phyloP scores from a whole-genome alignment of 306 rosid genomes.

The Arachis stenosperma region DNA sequence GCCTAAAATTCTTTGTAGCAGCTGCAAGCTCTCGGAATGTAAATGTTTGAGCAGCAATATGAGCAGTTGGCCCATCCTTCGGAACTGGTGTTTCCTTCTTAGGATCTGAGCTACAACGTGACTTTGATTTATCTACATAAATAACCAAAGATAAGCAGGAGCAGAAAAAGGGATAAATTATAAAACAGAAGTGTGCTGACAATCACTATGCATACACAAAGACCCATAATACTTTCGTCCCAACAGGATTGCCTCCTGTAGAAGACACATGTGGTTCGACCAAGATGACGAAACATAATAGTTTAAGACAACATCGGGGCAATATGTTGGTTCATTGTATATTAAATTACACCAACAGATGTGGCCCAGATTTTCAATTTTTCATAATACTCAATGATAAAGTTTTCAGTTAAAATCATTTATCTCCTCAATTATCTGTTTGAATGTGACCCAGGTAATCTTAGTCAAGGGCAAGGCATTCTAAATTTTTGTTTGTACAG shows the following conservation, averaged over 20 bases:
- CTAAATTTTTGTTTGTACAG: constrained; percentile 16
- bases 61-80: constrained; percentile 85
- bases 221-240: too few species aligned
- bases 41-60: constrained; percentile 98
- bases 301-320: constrained; percentile 22
- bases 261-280: too few species aligned
- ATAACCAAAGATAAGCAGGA: constrained; percentile 25
- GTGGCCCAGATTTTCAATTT: background rate
- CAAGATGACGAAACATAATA: background rate
- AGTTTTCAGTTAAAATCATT: constrained; percentile 31
- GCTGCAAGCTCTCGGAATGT: constrained; percentile 96
- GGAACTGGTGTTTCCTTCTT: constrained; percentile 77
- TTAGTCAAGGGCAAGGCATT: constrained; percentile 22
- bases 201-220: background rate
- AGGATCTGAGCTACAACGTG: constrained; percentile 60
- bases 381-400: constrained; percentile 12
- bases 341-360: constrained; percentile 19
- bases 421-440: constrained; percentile 7
- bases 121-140: constrained; percentile 76
- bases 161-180: background rate
- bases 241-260: too few species aligned
- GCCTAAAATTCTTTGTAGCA: constrained; percentile 89
- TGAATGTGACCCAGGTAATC: constrained; percentile 24
- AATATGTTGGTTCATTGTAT: constrained; percentile 15
- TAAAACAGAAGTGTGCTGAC: too few species aligned